Evolutionary conservation across 371 early-diverging fungal genomes (phyloP), one percentile per base, ranked within the genome.

Genomic region (Batkoa obscura): DNA sequence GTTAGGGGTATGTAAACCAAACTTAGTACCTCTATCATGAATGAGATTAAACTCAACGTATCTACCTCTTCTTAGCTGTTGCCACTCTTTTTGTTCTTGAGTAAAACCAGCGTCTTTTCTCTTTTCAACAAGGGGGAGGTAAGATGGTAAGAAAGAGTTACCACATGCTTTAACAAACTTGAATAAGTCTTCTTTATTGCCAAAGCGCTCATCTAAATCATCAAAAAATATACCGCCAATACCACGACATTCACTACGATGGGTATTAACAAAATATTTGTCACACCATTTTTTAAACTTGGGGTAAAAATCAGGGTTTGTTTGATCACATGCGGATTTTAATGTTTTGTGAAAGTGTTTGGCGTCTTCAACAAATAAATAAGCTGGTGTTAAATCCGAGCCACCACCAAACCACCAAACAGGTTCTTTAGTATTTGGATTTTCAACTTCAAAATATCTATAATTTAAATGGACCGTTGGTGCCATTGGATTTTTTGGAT

Each of bases 381-480:
- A 86, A 5, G 76, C 61, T 0, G 90, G 90, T 0, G 90, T 90
- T 55, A 89, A 62, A 61, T 90, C 90, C 13, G 80, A 75, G 23
- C 87, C 90, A 17, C 90, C 88, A 37, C 89, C 90, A 58, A 90
- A 90, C 90, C 90, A 90, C 68, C 81, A 82, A 50, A 79, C 61
- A 43, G 75, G 71, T 23, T 73, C 65, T 3, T 75, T 75, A 1
- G 47, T 59, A 48, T 76, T 74, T 0, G 69, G 66, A 45, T 73
- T 68, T 60, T 72, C 73, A n/a, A 88, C 71, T 60, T 97, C 96
- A 76, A 97, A 94, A 64, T 95, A 94, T 12, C 98, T 80, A 68
- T 92, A 97, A 70, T 97, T 97, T 66, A 88, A 70, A 61, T 97
- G 98, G 2, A 88, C 84, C 0, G 98, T 97, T 1, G 98, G 96